Evolutionary conservation across 2,329 filamentous ascomycete species (phyloP).

Genomic region (Sphaerostilbella broomeana): DNA sequence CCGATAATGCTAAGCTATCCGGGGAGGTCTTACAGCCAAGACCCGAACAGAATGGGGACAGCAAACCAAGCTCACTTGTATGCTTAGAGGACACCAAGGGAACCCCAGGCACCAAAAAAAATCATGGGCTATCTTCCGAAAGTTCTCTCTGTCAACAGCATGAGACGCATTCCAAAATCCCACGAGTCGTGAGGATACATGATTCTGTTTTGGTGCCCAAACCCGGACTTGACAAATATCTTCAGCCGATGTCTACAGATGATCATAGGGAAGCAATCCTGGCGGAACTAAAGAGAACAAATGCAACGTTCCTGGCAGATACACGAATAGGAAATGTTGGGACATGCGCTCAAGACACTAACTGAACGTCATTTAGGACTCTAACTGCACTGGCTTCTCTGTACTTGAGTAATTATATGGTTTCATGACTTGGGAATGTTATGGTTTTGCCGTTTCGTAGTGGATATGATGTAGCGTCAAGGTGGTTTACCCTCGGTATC

Average conservation of each 20-base stretch:
- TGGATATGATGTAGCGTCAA: no score
- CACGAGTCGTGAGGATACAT: conserved; percentile 9
- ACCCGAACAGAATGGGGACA: neutral
- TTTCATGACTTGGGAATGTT: no score
- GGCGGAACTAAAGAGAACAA: conserved; percentile 22
- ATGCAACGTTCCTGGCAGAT: conserved; percentile 24
- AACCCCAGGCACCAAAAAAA: neutral
- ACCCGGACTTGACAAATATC: conserved; percentile 19
- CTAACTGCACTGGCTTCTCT: no score
- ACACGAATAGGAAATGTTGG: neutral
- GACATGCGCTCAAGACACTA: neutral
- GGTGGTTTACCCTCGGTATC: no score
- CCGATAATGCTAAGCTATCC: neutral
- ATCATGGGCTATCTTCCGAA: no score
- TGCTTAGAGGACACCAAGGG: no score
- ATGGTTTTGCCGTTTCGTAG: no score
- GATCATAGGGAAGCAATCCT: conserved; percentile 22
- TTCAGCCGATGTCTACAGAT: conserved; percentile 12
- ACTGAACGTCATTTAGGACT: no score
- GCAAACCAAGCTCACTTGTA: neutral
- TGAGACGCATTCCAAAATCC: neutral
- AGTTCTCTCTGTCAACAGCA: neutral
- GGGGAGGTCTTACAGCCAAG: neutral
- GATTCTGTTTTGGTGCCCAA: conserved; percentile 20
- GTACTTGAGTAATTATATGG: no score